These are phyloP conservation scores for Ascochyta clinopodiicola DNA, from an alignment of 2,329 filamentous ascomycete species.

Conservation along the genomic window DNA sequence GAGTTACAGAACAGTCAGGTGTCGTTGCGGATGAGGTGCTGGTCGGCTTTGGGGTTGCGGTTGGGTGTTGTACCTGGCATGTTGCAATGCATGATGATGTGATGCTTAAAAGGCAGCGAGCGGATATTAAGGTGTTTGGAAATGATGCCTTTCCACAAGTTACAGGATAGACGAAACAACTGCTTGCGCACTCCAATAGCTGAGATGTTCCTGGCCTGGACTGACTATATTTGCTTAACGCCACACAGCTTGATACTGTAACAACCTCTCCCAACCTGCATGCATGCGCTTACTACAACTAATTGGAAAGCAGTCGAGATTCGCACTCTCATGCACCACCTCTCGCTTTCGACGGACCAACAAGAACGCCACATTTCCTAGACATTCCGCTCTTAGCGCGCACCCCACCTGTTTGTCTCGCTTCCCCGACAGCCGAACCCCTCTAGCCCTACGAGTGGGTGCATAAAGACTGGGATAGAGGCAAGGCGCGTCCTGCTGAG, in stretches of 20 bases:
- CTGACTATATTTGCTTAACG: background rate
- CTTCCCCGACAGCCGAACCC: constrained; percentile 5
- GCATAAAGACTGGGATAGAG: background rate
- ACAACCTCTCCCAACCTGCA: background rate
- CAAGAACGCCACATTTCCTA: background rate
- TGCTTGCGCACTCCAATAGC: background rate
- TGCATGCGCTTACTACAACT: background rate
- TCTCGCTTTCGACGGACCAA: background rate
- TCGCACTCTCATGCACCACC: background rate
- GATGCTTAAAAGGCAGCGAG: background rate
- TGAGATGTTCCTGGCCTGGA: background rate
- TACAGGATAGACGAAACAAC: constrained; percentile 19
- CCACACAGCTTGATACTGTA: background rate
- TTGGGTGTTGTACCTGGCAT: background rate
- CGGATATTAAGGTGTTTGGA: constrained; percentile 5
- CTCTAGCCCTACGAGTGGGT: constrained; percentile 9
- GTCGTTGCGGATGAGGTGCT: constrained; percentile 2
- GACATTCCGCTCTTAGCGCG: constrained; percentile 5
- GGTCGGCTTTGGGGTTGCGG: background rate
- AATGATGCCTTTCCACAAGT: constrained; percentile 5
- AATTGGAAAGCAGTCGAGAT: background rate
- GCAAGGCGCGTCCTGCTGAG: constrained; percentile 4
- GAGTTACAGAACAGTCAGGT: background rate
- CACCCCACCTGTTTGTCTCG: background rate
- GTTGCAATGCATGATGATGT: constrained; percentile 7